Evolutionary conservation across 2,329 filamentous ascomycete species (phyloP).

Genomic region (Annulohypoxylon truncatum): DNA sequence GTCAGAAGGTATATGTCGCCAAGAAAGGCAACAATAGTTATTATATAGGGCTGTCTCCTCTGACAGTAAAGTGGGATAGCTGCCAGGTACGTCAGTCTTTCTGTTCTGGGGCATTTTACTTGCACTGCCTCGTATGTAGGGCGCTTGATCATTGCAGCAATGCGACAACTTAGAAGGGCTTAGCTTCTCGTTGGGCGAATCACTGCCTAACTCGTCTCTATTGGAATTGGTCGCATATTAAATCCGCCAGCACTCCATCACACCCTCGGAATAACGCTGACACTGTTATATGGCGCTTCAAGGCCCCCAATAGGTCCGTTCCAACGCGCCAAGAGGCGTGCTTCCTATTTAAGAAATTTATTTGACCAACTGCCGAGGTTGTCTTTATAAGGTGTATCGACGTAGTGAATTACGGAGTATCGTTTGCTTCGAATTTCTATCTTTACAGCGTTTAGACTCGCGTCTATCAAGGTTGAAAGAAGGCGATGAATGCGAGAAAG

Average conservation of each 20-base stretch:
- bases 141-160: background rate
- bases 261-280: slow-evolving; percentile 11
- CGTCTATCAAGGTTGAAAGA: background rate
- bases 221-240: background rate
- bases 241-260: background rate
- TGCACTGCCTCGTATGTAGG: slow-evolving; percentile 10
- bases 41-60: slow-evolving; percentile 8
- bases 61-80: background rate
- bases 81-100: slow-evolving; percentile 4
- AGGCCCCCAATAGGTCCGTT: background rate
- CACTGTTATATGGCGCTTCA: background rate
- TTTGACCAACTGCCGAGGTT: slow-evolving; percentile 6
- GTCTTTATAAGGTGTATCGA: background rate
- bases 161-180: slow-evolving; percentile 2
- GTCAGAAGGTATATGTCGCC: background rate
- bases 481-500: background rate
- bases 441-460: background rate
- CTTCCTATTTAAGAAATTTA: slow-evolving; percentile 3
- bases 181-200: slow-evolving; percentile 8
- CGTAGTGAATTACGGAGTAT: background rate
- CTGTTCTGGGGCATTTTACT: background rate
- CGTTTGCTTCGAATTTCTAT: background rate
- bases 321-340: background rate
- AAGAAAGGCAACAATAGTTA: slow-evolving; percentile 5
- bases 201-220: slow-evolving; percentile 2